Percentiles rank a stretch among this genome's conserved stretches.
These are phyloP conservation scores for Coemansia sp. DNA, from an alignment of 192 early-diverging fungal species.

Conservation along the genomic window DNA sequence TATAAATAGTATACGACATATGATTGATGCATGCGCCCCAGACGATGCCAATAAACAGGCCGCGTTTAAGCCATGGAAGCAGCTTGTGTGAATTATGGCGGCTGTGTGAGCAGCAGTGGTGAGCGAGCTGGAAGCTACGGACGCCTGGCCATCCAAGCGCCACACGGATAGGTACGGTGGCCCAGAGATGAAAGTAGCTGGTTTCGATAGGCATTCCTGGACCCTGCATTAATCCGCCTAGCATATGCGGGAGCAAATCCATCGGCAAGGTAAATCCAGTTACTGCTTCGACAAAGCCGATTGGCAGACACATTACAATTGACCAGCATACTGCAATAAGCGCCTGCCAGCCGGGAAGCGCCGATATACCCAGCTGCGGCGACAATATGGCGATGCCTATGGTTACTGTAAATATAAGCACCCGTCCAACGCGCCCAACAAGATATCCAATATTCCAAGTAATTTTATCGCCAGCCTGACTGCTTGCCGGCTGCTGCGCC, in stretches of 20 bases:
- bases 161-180: slow-evolving; percentile 41
- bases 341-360: slow-evolving; percentile 43
- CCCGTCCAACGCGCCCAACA: slow-evolving; percentile 22
- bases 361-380: slow-evolving; percentile 38
- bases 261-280: slow-evolving; percentile 47
- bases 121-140: slow-evolving; percentile 41
- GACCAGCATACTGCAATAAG: slow-evolving; percentile 40
- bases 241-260: slow-evolving; percentile 46
- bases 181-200: slow-evolving; percentile 51
- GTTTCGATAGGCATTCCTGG: slow-evolving; percentile 48
- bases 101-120: slow-evolving; percentile 25
- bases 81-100: neutral
- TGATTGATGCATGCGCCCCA: slow-evolving; percentile 51
- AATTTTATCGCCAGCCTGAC: neutral
- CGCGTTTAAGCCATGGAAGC: slow-evolving; percentile 46
- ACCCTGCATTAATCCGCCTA: slow-evolving; percentile 41
- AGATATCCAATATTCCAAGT: slow-evolving; percentile 22
- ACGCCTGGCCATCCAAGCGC: slow-evolving; percentile 51
- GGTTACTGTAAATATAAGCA: slow-evolving; percentile 31
- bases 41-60: slow-evolving; percentile 37
- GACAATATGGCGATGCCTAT: slow-evolving; percentile 39
- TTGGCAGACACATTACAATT: slow-evolving; percentile 30
- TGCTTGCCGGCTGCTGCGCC: neutral
- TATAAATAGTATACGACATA: slow-evolving; percentile 22
- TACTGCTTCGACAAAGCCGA: slow-evolving; percentile 46